A percentile compares a stretch with the other conserved stretches of the same genome.
Evolutionary conservation across 2,329 filamentous ascomycete genomes (phyloP).

Genomic region (Scopulariopsis brevicaulis): DNA sequence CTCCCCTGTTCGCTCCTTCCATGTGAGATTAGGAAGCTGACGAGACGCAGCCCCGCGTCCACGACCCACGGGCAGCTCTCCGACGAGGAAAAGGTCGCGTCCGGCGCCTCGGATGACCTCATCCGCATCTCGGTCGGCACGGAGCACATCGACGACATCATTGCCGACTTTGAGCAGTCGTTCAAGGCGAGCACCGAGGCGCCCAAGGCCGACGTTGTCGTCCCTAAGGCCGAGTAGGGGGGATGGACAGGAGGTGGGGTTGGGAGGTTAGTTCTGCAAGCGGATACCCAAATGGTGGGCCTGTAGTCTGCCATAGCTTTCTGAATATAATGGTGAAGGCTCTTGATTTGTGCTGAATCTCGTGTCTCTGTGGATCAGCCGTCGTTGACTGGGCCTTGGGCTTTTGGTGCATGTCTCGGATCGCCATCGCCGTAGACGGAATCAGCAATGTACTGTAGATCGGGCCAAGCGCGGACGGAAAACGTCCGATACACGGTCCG

Average conservation of each 20-base stretch:
- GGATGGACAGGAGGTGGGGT: neutral
- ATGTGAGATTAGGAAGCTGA: neutral
- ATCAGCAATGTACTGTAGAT: no score
- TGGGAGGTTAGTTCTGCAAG: neutral
- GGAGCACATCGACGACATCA: constrained; percentile 96
- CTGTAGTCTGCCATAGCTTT: neutral
- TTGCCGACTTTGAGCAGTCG: constrained; percentile 87
- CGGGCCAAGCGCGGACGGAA: no score
- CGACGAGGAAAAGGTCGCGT: constrained; percentile 67
- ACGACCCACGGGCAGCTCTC: constrained; percentile 90
- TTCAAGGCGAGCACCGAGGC: constrained; percentile 31
- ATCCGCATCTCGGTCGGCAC: constrained; percentile 94
- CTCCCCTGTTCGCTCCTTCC: neutral
- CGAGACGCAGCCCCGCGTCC: constrained; percentile 55
- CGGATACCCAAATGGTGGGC: neutral
- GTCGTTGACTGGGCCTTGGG: neutral
- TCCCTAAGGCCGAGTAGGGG: neutral
- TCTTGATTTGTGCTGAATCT: neutral
- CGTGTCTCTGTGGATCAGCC: neutral
- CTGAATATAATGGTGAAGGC: neutral
- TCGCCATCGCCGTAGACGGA: no score
- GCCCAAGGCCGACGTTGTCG: constrained; percentile 4
- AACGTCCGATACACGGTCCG: no score
- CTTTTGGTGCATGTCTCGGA: no score
- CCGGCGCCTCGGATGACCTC: constrained; percentile 79